phyloP scores from a whole-genome alignment of 129 eudicot genomes.

The Lactuca sativa region DNA sequence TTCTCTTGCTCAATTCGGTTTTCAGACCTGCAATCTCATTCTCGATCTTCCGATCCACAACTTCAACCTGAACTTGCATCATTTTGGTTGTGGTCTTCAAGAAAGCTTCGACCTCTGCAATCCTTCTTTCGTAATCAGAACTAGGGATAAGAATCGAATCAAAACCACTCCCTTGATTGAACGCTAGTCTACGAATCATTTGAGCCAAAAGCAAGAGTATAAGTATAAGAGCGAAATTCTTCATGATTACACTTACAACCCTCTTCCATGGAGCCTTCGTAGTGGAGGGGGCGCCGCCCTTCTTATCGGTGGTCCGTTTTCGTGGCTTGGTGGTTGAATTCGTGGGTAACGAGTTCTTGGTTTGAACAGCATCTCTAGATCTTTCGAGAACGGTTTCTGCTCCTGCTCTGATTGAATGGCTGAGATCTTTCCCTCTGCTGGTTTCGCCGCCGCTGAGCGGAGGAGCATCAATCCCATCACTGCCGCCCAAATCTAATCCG shows the following conservation, averaged over 20 bases:
- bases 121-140: slow-evolving; percentile 59
- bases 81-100: slow-evolving; percentile 56
- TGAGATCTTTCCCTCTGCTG: slow-evolving; percentile 34
- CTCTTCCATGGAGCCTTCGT: slow-evolving; percentile 66
- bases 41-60: slow-evolving; percentile 66
- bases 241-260: slow-evolving; percentile 55
- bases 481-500: slow-evolving; percentile 38
- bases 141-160: slow-evolving; percentile 21
- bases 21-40: slow-evolving; percentile 43
- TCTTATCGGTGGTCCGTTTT: slow-evolving; percentile 33
- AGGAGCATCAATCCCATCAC: slow-evolving; percentile 22
- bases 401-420: slow-evolving; percentile 35
- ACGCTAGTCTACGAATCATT: slow-evolving; percentile 52
- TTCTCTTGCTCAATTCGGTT: slow-evolving; percentile 49
- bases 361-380: slow-evolving; percentile 43
- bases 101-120: slow-evolving; percentile 66
- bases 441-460: slow-evolving; percentile 29
- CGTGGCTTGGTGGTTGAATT: slow-evolving; percentile 31
- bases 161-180: slow-evolving; percentile 31
- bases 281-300: slow-evolving; percentile 15
- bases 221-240: slow-evolving; percentile 58
- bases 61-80: slow-evolving; percentile 84
- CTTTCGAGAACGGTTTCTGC: slow-evolving; percentile 51
- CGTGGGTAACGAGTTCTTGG: slow-evolving; percentile 33
- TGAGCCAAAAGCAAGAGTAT: slow-evolving; percentile 56